Percentiles rank a stretch among this genome's conserved stretches.
Conservation (phyloP, 2,329 filamentous ascomycete genomes). For the Apiospora rasikravindrae region DNA sequence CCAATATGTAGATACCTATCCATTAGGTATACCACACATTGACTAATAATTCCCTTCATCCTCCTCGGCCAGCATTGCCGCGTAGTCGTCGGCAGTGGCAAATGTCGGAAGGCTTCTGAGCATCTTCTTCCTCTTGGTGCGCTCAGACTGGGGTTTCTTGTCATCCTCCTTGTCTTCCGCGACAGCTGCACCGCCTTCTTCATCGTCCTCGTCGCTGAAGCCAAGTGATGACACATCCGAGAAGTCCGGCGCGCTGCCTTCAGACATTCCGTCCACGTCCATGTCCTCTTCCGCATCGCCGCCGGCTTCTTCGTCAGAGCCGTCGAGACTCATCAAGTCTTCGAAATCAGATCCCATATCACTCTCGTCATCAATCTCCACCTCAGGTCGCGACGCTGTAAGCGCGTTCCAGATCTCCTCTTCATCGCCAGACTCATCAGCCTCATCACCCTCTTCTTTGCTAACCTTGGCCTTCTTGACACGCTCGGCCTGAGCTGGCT, state of each 20-base stretch:
- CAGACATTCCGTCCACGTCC: conserved; percentile 51
- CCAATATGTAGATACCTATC: not conserved
- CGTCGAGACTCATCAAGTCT: conserved; percentile 45
- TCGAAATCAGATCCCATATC: conserved; percentile 51
- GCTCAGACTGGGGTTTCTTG: conserved; percentile 44
- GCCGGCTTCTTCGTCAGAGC: conserved; percentile 56
- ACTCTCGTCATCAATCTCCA: conserved; percentile 67
- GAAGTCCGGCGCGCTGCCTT: conserved; percentile 43
- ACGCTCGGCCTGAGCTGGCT: conserved; percentile 60
- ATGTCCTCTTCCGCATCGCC: conserved; percentile 47
- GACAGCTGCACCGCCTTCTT: conserved; percentile 47
- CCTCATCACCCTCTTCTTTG: conserved; percentile 42
- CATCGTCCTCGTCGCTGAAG: conserved; percentile 47
- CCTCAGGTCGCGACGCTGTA: conserved; percentile 78
- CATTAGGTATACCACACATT: not conserved
- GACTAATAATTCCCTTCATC: conserved; percentile 52
- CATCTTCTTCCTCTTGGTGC: conserved; percentile 75
- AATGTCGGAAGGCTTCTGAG: conserved; percentile 91
- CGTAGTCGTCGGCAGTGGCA: conserved; percentile 93
- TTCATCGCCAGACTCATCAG: conserved; percentile 66
- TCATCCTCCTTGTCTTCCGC: conserved; percentile 50
- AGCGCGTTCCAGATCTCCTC: conserved; percentile 93
- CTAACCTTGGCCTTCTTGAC: conserved; percentile 61
- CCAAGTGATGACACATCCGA: conserved; percentile 40
- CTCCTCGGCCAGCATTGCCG: conserved; percentile 78